These are phyloP conservation scores for Canavalia ensiformis DNA, from an alignment of 306 rosid genomes.

Conservation along the genomic window DNA sequence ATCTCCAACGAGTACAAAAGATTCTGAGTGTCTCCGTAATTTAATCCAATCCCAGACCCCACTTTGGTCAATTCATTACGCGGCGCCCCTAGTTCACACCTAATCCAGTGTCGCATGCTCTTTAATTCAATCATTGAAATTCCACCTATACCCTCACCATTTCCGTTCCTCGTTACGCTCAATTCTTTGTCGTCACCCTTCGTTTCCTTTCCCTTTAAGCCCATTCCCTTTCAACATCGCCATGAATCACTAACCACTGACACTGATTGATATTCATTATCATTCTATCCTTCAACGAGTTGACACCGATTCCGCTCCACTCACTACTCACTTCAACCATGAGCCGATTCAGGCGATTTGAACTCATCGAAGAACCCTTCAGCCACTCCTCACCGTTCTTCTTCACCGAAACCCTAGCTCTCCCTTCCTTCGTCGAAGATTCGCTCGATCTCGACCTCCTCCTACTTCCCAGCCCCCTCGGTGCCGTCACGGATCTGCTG, in stretches of 20 bases:
- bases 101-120: background rate
- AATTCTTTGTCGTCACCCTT: conserved; percentile 54
- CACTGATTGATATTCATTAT: background rate
- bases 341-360: conserved; percentile 69
- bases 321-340: conserved; percentile 42
- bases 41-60: conserved; percentile 6
- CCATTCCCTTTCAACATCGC: conserved; percentile 43
- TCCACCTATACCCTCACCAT: conserved; percentile 47
- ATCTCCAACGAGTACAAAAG: background rate
- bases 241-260: background rate
- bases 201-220: conserved; percentile 19
- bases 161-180: conserved; percentile 39
- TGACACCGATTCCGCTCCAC: conserved; percentile 44
- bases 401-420: conserved; percentile 54
- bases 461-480: conserved; percentile 48
- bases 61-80: conserved; percentile 38
- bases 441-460: conserved; percentile 51
- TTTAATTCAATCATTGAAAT: background rate
- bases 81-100: conserved; percentile 47
- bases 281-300: background rate
- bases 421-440: conserved; percentile 70
- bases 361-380: conserved; percentile 65
- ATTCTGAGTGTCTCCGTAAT: conserved; percentile 49
- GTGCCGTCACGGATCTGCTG: conserved; percentile 63
- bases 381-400: conserved; percentile 19